Evolutionary conservation across 208 protist genomes (phyloP).

Genomic region (Acanthamoeba divionensis): DNA sequence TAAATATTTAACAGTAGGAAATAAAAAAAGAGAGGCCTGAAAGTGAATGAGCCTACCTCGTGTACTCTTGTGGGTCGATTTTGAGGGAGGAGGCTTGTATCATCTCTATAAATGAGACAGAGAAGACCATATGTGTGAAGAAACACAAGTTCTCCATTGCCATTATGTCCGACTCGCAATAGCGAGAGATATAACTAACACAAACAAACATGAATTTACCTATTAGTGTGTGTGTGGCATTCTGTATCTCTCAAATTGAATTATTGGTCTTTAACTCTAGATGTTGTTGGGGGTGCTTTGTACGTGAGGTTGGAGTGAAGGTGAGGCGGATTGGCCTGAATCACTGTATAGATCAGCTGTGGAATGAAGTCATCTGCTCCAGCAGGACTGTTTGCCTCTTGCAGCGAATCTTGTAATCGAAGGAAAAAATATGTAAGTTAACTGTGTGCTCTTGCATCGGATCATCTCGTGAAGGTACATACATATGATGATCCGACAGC

Average conservation of each 20-base stretch:
- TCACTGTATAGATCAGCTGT: conserved; percentile 18
- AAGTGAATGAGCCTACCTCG: too few species aligned
- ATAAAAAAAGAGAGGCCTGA: too few species aligned
- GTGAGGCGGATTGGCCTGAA: not conserved
- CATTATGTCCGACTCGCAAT: conserved; percentile 24
- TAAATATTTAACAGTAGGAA: too few species aligned
- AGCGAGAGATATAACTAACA: conserved; percentile 23
- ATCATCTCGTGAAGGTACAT: not conserved
- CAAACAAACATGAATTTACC: too few species aligned
- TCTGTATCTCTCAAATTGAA: too few species aligned
- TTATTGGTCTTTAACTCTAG: too few species aligned
- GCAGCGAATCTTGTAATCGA: conserved; percentile 26
- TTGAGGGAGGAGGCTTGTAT: conserved; percentile 31
- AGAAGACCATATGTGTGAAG: conserved; percentile 47
- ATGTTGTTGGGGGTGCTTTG: too few species aligned
- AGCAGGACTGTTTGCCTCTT: conserved; percentile 29
- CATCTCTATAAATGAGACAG: conserved; percentile 47
- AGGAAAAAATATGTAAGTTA: not conserved
- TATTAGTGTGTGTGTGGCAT: too few species aligned
- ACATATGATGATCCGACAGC: conserved; percentile 48
- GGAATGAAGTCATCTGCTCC: conserved; percentile 52
- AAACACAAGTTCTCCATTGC: conserved; percentile 48
- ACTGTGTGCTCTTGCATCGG: not conserved
- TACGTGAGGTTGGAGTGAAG: conserved; percentile 49
- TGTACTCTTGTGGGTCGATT: conserved; percentile 13